A percentile compares a stretch with the other conserved stretches of the same genome.
Evolutionary conservation across 192 early-diverging fungal species (phyloP).

Genomic region (Rhizophagus prolifer): DNA sequence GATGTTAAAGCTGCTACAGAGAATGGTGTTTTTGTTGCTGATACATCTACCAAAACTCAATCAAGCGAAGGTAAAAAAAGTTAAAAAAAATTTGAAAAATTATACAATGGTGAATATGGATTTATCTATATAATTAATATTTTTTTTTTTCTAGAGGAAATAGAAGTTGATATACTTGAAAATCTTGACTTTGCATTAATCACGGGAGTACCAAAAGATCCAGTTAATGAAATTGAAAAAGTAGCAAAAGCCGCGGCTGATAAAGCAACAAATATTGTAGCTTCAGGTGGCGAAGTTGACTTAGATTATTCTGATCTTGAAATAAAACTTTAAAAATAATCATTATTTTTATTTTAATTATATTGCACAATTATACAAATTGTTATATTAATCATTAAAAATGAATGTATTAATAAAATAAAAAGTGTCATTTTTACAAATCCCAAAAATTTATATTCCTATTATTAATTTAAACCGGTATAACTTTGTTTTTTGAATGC

Average conservation of each 20-base stretch:
- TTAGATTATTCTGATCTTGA: slow-evolving; percentile 14
- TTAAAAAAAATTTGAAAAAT: too few relatives aligned
- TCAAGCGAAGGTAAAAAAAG: slow-evolving; percentile 5
- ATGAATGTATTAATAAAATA: background rate
- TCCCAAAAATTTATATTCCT: too few relatives aligned
- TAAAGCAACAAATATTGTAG: background rate
- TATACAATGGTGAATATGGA: too few relatives aligned
- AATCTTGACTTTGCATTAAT: slow-evolving; percentile 24
- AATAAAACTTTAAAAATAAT: background rate
- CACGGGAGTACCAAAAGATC: slow-evolving; percentile 12
- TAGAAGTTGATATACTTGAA: slow-evolving; percentile 3
- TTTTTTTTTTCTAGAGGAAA: background rate
- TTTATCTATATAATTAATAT: background rate
- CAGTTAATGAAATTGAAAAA: slow-evolving; percentile 10
- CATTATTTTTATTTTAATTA: background rate
- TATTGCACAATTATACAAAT: background rate
- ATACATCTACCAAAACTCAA: background rate
- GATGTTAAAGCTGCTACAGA: slow-evolving; percentile 17
- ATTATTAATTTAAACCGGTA: background rate
- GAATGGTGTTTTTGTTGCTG: slow-evolving; percentile 25
- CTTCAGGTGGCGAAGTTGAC: background rate
- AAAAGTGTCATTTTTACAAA: too few relatives aligned
- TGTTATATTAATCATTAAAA: background rate
- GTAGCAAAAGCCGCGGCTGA: background rate
- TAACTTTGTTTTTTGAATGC: background rate